Conservation (phyloP, 2,329 filamentous ascomycete genomes). For the Colletotrichum tabaci region DNA sequence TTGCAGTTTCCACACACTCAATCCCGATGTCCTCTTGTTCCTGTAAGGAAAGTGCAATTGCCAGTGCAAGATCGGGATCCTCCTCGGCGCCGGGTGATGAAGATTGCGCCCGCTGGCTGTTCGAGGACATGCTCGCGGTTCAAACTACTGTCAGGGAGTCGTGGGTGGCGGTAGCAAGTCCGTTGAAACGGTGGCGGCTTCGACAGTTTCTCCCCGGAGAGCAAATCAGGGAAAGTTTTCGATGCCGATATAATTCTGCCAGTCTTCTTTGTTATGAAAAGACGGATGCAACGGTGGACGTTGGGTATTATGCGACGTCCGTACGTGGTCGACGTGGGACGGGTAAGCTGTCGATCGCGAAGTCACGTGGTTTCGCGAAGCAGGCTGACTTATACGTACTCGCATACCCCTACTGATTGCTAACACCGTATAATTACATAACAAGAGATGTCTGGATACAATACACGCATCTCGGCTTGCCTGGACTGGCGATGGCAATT, state of each 20-base stretch:
- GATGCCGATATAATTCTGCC: not conserved
- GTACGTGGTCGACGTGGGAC: conserved; percentile 7
- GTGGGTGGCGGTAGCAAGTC: not conserved
- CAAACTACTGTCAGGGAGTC: no score
- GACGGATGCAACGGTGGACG: not conserved
- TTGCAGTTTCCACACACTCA: not conserved
- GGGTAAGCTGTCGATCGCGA: conserved; percentile 39
- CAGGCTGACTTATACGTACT: not conserved
- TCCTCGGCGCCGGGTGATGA: conserved; percentile 56
- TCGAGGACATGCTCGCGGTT: conserved; percentile 15
- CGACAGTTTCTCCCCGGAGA: not conserved
- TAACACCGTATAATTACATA: not conserved
- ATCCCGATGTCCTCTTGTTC: conserved; percentile 43
- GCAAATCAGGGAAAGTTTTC: no score
- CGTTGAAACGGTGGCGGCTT: not conserved
- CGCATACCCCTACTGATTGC: not conserved
- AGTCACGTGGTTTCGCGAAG: conserved; percentile 47
- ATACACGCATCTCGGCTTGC: no score
- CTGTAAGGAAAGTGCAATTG: conserved; percentile 72
- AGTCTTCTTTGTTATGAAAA: not conserved
- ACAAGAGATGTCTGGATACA: no score
- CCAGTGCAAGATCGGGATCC: conserved; percentile 72
- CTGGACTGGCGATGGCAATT: not conserved
- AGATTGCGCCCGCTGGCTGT: conserved; percentile 2
- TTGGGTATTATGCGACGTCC: conserved; percentile 19